A percentile compares a stretch with the other conserved stretches of the same genome.
phyloP scores from a whole-genome alignment of 148 eudicot genomes.

The Arctostaphylos glauca region DNA sequence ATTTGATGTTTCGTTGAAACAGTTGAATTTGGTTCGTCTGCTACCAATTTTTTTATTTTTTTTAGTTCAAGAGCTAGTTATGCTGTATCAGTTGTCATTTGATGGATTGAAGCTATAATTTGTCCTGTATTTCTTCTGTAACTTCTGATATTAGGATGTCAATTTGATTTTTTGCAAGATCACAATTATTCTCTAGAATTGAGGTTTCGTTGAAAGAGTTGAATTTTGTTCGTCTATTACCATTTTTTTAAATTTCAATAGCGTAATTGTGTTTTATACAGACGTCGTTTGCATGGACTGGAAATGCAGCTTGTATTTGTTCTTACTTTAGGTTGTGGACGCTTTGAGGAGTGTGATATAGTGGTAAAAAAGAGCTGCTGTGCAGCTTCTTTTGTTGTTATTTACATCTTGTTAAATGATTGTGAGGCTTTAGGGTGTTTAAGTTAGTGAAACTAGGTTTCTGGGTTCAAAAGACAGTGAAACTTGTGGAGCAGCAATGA shows the following conservation, averaged over 20 bases:
- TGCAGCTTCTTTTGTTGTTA: background rate
- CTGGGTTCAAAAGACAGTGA: background rate
- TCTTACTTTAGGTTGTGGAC: background rate
- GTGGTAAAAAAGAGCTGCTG: background rate
- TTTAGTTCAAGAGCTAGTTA: background rate
- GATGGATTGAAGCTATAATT: background rate
- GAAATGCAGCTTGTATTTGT: background rate
- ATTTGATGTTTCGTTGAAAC: background rate
- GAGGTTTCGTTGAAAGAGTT: background rate
- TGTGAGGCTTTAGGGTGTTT: background rate
- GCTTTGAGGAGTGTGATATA: background rate
- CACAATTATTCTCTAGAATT: too few relatives aligned
- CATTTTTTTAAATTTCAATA: background rate
- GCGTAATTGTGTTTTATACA: background rate
- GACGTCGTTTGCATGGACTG: background rate
- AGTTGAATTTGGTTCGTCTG: background rate
- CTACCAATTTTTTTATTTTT: background rate
- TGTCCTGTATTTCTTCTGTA: background rate
- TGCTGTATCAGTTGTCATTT: background rate
- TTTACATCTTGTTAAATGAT: background rate
- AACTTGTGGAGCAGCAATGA: background rate
- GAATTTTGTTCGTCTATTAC: background rate
- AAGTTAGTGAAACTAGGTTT: slow-evolving; percentile 8
- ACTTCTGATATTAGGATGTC: background rate
- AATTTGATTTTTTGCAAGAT: background rate